Percentiles rank a stretch among this genome's conserved stretches.
Conservation (phyloP, 2,329 filamentous ascomycete genomes). For the Microsporum canis region DNA sequence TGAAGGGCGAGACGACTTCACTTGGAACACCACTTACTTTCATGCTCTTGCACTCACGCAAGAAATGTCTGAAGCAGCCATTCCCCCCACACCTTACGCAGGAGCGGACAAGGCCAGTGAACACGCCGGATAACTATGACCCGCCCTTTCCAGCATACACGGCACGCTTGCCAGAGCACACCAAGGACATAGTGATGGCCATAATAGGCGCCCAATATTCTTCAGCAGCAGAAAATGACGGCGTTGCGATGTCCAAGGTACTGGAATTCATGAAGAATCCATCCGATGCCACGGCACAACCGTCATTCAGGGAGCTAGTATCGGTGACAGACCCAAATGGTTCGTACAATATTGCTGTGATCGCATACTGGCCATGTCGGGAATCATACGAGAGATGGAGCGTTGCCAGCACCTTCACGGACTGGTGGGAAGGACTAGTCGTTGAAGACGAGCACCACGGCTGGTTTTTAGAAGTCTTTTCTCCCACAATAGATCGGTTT, state of each 20-base stretch:
- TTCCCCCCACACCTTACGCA: constrained; percentile 10
- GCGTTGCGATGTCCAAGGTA: constrained; percentile 12
- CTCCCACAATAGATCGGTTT: constrained; percentile 33
- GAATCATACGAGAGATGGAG: constrained; percentile 25
- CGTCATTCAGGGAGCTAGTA: constrained; percentile 23
- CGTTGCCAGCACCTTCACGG: constrained; percentile 25
- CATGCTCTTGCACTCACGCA: neutral
- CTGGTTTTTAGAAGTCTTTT: constrained; percentile 37
- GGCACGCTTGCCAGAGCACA: constrained; percentile 24
- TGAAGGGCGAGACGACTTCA: neutral
- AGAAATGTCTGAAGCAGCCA: constrained; percentile 11
- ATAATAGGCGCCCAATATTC: constrained; percentile 25
- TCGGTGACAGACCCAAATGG: constrained; percentile 24
- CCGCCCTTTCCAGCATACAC: constrained; percentile 10
- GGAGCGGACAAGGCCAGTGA: constrained; percentile 8
- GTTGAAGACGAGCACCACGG: constrained; percentile 21
- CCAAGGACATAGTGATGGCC: constrained; percentile 26
- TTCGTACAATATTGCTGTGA: constrained; percentile 26
- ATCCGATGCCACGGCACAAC: neutral
- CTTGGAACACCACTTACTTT: neutral
- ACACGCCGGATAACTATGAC: constrained; percentile 8
- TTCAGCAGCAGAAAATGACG: constrained; percentile 8
- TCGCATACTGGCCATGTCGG: constrained; percentile 32
- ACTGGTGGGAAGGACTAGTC: constrained; percentile 30
- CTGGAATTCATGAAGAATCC: constrained; percentile 9